Base-by-base conservation (phyloP, 495 filamentous ascomycete species). In the Lineolata rhizophorae region DNA sequence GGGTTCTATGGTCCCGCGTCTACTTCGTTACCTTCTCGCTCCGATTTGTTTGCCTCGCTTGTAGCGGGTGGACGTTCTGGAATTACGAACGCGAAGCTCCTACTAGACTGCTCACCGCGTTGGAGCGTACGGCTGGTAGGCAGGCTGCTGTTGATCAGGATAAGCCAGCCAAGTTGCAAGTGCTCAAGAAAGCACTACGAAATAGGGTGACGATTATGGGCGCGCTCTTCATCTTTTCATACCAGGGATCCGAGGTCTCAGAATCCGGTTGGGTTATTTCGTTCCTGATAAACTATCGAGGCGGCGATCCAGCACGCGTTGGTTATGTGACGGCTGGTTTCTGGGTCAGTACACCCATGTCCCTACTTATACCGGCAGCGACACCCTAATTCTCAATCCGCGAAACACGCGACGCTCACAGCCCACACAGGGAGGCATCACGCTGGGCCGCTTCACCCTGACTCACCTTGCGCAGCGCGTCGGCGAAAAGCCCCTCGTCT, bases 291-390 rank as follows among this genome's bases (percentile, higher is more conserved):
- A 63, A 55, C 20, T 62, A 67, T 35, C 74, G 79, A 13, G 50
- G 65, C 42, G 76, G 75, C 8, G 53, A 71, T 35, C 73, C 74
- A 2, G 52, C 60, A 5, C 53, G 57, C 2, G 73, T 83, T 5
- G 79, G 81, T 11, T 84, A 82, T 46, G 78, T 85, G 2, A 82
- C 76, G 14, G 58, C 76, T 0, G 80, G 78, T 3, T 90, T 84
- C 51, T 84, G 80, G 80, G 76, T n/a, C n/a, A n/a, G n/a, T n/a
- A n/a, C n/a, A n/a, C n/a, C n/a, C n/a, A n/a, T n/a, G n/a, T n/a
- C n/a, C n/a, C n/a, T n/a, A n/a, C n/a, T n/a, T n/a, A n/a, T n/a
- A n/a, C n/a, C n/a, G n/a, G n/a, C n/a, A n/a, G n/a, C n/a, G n/a
- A n/a, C n/a, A n/a, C n/a, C n/a, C n/a, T n/a, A n/a, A n/a, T n/a